Evolutionary conservation across 2,329 filamentous ascomycete species (phyloP).

Genomic region (Colletotrichum eleusines): DNA sequence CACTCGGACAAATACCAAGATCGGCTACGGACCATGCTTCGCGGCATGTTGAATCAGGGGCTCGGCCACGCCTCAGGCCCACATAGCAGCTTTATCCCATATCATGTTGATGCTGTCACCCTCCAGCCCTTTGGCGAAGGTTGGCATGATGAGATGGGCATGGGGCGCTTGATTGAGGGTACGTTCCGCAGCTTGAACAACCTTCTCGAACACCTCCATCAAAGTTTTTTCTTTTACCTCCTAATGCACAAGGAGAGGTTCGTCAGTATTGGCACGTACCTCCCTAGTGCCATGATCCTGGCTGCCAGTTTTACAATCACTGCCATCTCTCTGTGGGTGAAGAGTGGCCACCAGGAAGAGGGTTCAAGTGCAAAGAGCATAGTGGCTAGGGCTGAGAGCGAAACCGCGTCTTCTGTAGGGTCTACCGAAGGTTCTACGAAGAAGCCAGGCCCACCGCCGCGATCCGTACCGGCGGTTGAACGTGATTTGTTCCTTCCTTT

Average conservation of each 20-base stretch:
- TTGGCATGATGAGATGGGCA: slow-evolving; percentile 97
- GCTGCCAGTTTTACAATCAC: slow-evolving; percentile 96
- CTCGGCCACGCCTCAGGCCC: slow-evolving; percentile 90
- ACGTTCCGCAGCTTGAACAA: slow-evolving; percentile 96
- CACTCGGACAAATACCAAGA: slow-evolving; percentile 83
- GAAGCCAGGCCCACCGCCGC: neutral
- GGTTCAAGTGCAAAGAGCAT: slow-evolving; percentile 12
- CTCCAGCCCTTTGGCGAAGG: slow-evolving; percentile 90
- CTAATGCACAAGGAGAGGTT: slow-evolving; percentile 92
- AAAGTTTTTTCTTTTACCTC: slow-evolving; percentile 99
- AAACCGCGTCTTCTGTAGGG: neutral
- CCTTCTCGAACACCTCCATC: slow-evolving; percentile 93
- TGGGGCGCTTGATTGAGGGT: slow-evolving; percentile 90
- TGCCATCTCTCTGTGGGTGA: slow-evolving; percentile 93
- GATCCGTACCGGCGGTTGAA: slow-evolving; percentile 57
- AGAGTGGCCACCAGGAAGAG: slow-evolving; percentile 73
- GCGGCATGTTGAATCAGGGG: slow-evolving; percentile 93
- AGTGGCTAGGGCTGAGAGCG: slow-evolving; percentile 13
- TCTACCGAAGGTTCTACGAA: slow-evolving; percentile 16
- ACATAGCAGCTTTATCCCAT: slow-evolving; percentile 96
- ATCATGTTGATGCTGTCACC: slow-evolving; percentile 96
- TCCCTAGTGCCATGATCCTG: slow-evolving; percentile 97
- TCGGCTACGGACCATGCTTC: slow-evolving; percentile 87
- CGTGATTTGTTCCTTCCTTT: slow-evolving; percentile 80
- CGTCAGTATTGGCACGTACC: slow-evolving; percentile 97